phyloP scores from a whole-genome alignment of 2,329 filamentous ascomycete genomes.

The Fusarium liriodendri region DNA sequence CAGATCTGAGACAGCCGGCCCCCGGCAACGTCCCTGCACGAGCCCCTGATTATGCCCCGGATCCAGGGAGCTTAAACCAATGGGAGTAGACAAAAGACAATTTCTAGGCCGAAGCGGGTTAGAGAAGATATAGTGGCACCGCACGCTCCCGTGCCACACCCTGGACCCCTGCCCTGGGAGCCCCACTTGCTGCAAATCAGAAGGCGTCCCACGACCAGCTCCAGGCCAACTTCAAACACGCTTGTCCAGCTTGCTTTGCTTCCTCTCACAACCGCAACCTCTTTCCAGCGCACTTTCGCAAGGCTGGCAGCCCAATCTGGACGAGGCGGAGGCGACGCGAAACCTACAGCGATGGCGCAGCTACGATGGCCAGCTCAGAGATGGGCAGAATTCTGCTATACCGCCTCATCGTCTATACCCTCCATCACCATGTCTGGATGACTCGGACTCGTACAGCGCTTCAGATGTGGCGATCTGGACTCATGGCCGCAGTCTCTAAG shows the following conservation, averaged over 20 bases:
- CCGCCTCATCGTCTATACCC: conserved; percentile 31
- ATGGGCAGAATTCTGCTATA: conserved; percentile 12
- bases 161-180: conserved; percentile 23
- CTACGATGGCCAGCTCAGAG: conserved; percentile 3
- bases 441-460: background rate
- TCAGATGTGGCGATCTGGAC: conserved; percentile 8
- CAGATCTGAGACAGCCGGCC: conserved; percentile 56
- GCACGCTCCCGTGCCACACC: conserved; percentile 37
- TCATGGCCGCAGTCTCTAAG: conserved; percentile 12
- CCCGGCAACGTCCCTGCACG: conserved; percentile 24
- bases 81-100: conserved; percentile 1
- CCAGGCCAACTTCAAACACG: conserved; percentile 44
- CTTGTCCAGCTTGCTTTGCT: conserved; percentile 26
- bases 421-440: conserved; percentile 20
- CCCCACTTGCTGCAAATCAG: conserved; percentile 38
- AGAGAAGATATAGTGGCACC: conserved; percentile 29
- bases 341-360: background rate
- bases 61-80: conserved; percentile 17
- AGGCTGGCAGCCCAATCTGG: conserved; percentile 3
- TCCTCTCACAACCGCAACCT: conserved; percentile 24
- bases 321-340: conserved; percentile 15
- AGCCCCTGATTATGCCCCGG: conserved; percentile 25
- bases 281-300: conserved; percentile 19
- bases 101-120: conserved; percentile 41
- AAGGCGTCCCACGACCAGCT: conserved; percentile 21